A percentile compares a stretch with the other conserved stretches of the same genome.
Conservation (phyloP, 352 stramenopile genomes). For the Pythium dissotocum region DNA sequence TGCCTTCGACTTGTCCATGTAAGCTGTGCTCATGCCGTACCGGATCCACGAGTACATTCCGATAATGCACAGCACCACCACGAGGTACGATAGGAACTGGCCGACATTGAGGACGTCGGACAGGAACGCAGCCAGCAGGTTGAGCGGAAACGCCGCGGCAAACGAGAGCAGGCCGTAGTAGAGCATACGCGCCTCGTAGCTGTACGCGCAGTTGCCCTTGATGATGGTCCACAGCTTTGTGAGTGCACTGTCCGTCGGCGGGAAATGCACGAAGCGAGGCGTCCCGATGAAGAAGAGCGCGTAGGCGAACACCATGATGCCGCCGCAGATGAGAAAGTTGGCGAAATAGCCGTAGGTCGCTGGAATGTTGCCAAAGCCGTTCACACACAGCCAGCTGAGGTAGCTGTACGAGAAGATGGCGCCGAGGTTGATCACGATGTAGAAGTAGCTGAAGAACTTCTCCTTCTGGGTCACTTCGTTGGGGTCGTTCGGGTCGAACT, state of each 20-base stretch:
- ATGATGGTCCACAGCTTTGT: slow-evolving; percentile 77
- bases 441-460: slow-evolving; percentile 92
- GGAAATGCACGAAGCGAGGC: slow-evolving; percentile 73
- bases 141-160: slow-evolving; percentile 59
- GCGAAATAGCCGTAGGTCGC: slow-evolving; percentile 89
- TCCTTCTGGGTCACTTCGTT: slow-evolving; percentile 80
- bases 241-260: slow-evolving; percentile 70
- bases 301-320: slow-evolving; percentile 83
- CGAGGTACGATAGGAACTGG: slow-evolving; percentile 75
- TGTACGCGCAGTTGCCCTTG: slow-evolving; percentile 74
- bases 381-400: slow-evolving; percentile 86
- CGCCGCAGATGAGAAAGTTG: slow-evolving; percentile 81
- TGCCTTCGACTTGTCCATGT: slow-evolving; percentile 86
- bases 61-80: slow-evolving; percentile 63
- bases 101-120: slow-evolving; percentile 49
- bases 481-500: slow-evolving; percentile 85
- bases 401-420: slow-evolving; percentile 91
- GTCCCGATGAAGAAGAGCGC: slow-evolving; percentile 61
- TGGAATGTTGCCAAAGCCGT: slow-evolving; percentile 73
- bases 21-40: slow-evolving; percentile 77
- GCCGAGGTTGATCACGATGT: slow-evolving; percentile 91
- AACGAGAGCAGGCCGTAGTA: slow-evolving; percentile 79
- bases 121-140: slow-evolving; percentile 76
- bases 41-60: slow-evolving; percentile 86
- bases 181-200: slow-evolving; percentile 75